These are phyloP conservation scores for Wickerhamiella kazuoi DNA, from an alignment of 805 yeast species.

Conservation along the genomic window DNA sequence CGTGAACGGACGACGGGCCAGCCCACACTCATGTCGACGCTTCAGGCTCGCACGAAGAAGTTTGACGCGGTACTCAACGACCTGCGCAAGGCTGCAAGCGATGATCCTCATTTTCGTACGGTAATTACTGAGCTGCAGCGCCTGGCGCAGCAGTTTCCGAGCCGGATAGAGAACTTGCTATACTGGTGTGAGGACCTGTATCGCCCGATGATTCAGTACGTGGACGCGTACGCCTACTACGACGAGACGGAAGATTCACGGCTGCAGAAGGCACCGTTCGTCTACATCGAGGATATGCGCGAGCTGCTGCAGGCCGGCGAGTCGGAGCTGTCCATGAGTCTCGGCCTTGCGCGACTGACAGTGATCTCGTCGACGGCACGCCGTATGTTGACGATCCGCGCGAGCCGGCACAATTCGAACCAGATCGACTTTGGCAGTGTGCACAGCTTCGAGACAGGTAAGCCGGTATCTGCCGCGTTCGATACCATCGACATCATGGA, in stretches of 20 bases:
- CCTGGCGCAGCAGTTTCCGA: not conserved
- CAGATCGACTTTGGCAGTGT: slow-evolving; percentile 6
- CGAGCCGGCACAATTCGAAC: slow-evolving; percentile 2
- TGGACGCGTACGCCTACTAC: slow-evolving; percentile 4
- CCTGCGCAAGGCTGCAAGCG: not conserved
- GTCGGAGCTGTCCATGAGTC: slow-evolving; percentile 1
- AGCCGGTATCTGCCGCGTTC: slow-evolving; percentile 7
- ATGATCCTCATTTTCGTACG: not conserved
- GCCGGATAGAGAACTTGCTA: not conserved
- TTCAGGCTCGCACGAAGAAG: not conserved
- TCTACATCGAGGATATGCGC: slow-evolving; percentile 4
- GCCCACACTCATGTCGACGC: not conserved
- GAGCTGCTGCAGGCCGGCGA: slow-evolving; percentile 6
- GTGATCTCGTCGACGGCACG: slow-evolving; percentile 3
- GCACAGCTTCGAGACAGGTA: slow-evolving; percentile 4
- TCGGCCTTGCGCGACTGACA: slow-evolving; percentile 5
- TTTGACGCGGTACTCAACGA: not conserved
- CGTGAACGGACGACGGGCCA: not conserved
- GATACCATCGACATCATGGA: slow-evolving; percentile 6
- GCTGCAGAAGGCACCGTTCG: slow-evolving; percentile 6
- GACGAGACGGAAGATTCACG: slow-evolving; percentile 1
- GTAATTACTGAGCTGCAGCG: not conserved
- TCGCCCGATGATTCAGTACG: slow-evolving; percentile 4
- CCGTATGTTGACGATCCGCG: slow-evolving; percentile 5
- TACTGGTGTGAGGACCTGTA: slow-evolving; percentile 6